These are phyloP conservation scores for Aspergillus novoparasiticus DNA, from an alignment of 2,329 filamentous ascomycete species.

Conservation along the genomic window DNA sequence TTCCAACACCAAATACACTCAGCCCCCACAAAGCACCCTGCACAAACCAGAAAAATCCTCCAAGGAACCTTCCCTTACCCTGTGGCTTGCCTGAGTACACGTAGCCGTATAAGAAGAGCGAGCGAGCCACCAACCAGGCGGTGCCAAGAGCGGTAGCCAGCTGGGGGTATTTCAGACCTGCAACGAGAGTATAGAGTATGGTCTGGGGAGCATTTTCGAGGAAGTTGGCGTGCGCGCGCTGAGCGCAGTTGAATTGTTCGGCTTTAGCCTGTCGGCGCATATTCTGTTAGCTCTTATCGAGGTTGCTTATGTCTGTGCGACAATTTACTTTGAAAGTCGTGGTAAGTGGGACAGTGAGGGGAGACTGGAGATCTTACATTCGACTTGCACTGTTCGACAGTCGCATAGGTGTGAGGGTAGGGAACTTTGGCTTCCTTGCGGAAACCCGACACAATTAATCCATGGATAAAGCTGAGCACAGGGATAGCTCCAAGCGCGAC, in stretches of 20 bases:
- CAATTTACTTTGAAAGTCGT: neutral
- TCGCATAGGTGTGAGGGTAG: conserved; percentile 63
- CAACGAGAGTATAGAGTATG: conserved; percentile 55
- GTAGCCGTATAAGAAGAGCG: conserved; percentile 54
- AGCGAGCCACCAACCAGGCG: conserved; percentile 54
- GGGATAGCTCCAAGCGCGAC: conserved; percentile 57
- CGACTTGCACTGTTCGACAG: conserved; percentile 54
- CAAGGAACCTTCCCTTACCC: conserved; percentile 41
- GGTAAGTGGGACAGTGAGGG: conserved; percentile 29
- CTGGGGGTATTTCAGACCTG: conserved; percentile 57
- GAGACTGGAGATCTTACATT: conserved; percentile 35
- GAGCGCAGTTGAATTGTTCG: conserved; percentile 56
- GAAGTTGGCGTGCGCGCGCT: conserved; percentile 62
- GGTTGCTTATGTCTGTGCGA: neutral
- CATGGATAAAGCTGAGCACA: conserved; percentile 57
- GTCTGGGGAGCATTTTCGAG: conserved; percentile 59
- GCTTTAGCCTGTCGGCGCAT: conserved; percentile 37
- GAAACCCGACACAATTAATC: conserved; percentile 45
- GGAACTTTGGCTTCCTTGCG: conserved; percentile 57
- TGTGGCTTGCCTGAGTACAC: conserved; percentile 43
- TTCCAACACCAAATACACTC: conserved; percentile 39
- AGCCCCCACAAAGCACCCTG: conserved; percentile 46
- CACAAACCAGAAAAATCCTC: conserved; percentile 41
- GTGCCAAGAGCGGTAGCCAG: conserved; percentile 49
- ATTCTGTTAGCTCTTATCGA: neutral